Evolutionary conservation across 2,329 filamentous ascomycete species (phyloP), one percentile per base, ranked within the genome.

Genomic region (Claviceps sp.): DNA sequence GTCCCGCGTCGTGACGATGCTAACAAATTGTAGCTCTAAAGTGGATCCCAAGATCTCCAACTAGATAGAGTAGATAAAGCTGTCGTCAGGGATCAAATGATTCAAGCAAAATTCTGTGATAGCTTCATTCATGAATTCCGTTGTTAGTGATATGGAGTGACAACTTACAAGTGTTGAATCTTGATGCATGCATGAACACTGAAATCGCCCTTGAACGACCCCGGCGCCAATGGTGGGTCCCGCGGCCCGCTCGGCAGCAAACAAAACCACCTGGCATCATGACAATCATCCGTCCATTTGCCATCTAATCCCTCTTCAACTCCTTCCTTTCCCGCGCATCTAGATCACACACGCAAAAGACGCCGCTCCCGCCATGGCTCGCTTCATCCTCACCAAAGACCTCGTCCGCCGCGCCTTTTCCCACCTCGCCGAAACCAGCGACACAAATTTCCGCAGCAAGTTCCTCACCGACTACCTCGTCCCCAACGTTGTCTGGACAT

Each of bases 41-140:
- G 60, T 63, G 24, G 51, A 61, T 36, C 51, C 60, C 42, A 69
- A 69, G 61, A 57, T 61, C 54, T 69, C 67, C 55, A 66, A 69
- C 61, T 69, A 65, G 52, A 24, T 44, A 40, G 24, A 1, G 8
- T 7, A 18, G 0, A 20, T n/a, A 30, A 3, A 30, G 9, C 1
- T 11, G 8, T 30, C 30, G 9, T 9, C 30, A 30, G 9, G 30
- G 1, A 30, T 9, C 1, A 30, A 30, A 9, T 9, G 2, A n/a
- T 11, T 30, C 8, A 30, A 30, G 8, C 30, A 11, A 30, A 30
- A 3, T 30, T 30, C 30, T 30, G 30, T 30, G 30, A 30, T 3
- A 11, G 30, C 30, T 30, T 9, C 8, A 30, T 30, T 8, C 8
- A 9, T 11, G 3, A 30, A 11, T 1, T 30, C 30, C 11, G 3